Conservation (phyloP, 1,284 basidiomycete species). For the Irpex sp. region DNA sequence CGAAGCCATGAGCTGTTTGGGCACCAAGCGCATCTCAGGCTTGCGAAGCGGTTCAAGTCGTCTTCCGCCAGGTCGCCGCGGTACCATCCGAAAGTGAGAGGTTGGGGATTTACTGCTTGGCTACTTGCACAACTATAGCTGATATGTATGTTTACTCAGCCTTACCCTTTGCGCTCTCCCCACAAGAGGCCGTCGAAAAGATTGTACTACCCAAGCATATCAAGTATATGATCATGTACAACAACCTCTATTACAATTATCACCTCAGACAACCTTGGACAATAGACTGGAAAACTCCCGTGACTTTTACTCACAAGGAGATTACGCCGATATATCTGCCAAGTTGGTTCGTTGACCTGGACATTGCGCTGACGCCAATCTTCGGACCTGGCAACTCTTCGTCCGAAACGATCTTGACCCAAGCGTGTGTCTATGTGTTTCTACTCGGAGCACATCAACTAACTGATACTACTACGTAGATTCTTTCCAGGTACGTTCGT, state of each 20-base stretch:
- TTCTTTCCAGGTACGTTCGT: background rate
- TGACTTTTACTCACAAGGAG: background rate
- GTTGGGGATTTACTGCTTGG: conserved; percentile 21
- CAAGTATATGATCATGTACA: conserved; percentile 14
- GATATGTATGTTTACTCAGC: conserved; percentile 21
- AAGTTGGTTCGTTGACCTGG: conserved; percentile 54
- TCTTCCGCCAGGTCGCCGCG: background rate
- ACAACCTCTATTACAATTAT: conserved; percentile 20
- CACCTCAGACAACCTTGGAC: conserved; percentile 5
- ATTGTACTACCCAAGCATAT: background rate
- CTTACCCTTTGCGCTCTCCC: conserved; percentile 34
- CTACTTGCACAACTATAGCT: background rate
- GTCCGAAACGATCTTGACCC: background rate
- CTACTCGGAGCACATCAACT: too few species aligned
- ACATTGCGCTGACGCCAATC: background rate
- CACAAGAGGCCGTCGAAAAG: conserved; percentile 29
- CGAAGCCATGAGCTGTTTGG: too few species aligned
- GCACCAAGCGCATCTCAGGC: too few species aligned
- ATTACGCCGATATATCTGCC: conserved; percentile 51
- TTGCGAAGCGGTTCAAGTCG: background rate
- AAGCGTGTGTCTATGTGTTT: background rate
- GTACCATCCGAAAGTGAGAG: conserved; percentile 37
- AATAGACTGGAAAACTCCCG: background rate
- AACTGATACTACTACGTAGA: background rate
- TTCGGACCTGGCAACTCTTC: background rate